A percentile compares a stretch with the other conserved stretches of the same genome.
Evolutionary conservation across 202 grass and related monocot genomes (phyloP).

Genomic region (Saccharum hybrid): DNA sequence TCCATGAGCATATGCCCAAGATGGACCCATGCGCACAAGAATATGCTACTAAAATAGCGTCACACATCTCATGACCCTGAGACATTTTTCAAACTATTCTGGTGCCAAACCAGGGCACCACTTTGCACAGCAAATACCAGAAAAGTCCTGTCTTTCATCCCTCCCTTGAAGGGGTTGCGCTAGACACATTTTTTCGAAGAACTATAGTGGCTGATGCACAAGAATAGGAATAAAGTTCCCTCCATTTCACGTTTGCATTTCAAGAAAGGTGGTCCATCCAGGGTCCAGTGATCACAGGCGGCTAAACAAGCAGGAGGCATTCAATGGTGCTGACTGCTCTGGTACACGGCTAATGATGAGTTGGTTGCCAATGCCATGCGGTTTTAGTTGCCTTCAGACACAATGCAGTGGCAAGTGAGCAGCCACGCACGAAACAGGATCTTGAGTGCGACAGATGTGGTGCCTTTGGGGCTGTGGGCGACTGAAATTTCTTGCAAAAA

Average conservation of each 20-base stretch:
- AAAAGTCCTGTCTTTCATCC: not conserved
- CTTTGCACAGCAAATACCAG: constrained; percentile 8
- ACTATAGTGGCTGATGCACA: not conserved
- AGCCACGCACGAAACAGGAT: constrained; percentile 25
- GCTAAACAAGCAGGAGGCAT: constrained; percentile 22
- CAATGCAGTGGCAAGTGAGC: constrained; percentile 22
- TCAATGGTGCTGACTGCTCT: constrained; percentile 38
- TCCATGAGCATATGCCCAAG: constrained; percentile 27
- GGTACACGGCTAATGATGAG: constrained; percentile 46
- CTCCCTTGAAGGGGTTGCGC: not conserved
- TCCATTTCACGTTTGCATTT: constrained; percentile 32
- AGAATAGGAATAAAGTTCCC: constrained; percentile 13
- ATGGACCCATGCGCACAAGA: constrained; percentile 34
- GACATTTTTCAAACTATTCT: constrained; percentile 4
- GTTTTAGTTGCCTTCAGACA: no score
- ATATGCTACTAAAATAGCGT: constrained; percentile 30
- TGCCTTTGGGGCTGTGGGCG: constrained; percentile 35
- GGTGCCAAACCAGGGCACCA: not conserved
- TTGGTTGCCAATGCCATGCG: no score
- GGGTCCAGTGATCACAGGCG: constrained; percentile 8
- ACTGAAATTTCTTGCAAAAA: constrained; percentile 58
- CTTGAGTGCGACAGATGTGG: constrained; percentile 36
- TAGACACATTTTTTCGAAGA: not conserved
- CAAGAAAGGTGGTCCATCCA: constrained; percentile 34
- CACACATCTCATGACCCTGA: not conserved